Percentiles rank a stretch among this genome's conserved stretches.
These are phyloP conservation scores for Boletellus emodensis DNA, from an alignment of 768 basidiomycete species.

Conservation along the genomic window DNA sequence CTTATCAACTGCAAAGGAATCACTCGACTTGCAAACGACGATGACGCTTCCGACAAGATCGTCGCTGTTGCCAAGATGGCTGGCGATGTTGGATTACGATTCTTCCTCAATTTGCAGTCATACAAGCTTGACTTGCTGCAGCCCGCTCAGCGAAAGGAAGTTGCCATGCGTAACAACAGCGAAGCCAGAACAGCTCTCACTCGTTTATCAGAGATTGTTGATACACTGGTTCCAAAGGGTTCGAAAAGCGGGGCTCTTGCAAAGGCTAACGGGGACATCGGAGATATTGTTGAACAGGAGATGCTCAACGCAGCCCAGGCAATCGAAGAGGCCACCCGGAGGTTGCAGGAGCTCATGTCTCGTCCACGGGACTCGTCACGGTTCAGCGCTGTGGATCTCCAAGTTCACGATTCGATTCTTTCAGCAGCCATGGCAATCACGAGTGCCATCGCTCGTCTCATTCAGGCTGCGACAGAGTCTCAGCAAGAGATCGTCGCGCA, in stretches of 20 bases:
- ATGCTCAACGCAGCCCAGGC: constrained; percentile 91
- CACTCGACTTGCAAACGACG: constrained; percentile 85
- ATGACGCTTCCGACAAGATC: constrained; percentile 90
- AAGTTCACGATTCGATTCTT: constrained; percentile 98
- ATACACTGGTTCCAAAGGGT: constrained; percentile 81
- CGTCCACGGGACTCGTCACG: constrained; percentile 85
- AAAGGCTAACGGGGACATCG: constrained; percentile 87
- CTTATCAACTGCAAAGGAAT: constrained; percentile 93
- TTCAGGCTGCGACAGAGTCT: constrained; percentile 94
- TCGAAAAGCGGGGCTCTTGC: constrained; percentile 63
- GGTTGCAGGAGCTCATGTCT: constrained; percentile 86
- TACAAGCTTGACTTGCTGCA: constrained; percentile 86
- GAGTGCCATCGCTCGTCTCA: constrained; percentile 88
- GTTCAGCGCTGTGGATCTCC: constrained; percentile 86
- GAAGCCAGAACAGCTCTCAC: constrained; percentile 78
- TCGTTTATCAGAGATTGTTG: constrained; percentile 85
- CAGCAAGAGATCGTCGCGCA: constrained; percentile 97
- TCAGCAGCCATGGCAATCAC: constrained; percentile 94
- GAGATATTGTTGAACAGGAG: constrained; percentile 94
- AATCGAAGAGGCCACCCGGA: constrained; percentile 89
- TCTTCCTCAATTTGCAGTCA: constrained; percentile 95
- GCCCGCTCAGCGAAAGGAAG: constrained; percentile 70
- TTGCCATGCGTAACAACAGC: constrained; percentile 85
- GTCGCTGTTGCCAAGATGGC: constrained; percentile 77
- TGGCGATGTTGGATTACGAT: constrained; percentile 84